Evolutionary conservation across 2,329 filamentous ascomycete species (phyloP), one percentile per base, ranked within the genome.

Genomic region (Plectosphaerella cucumerina): DNA sequence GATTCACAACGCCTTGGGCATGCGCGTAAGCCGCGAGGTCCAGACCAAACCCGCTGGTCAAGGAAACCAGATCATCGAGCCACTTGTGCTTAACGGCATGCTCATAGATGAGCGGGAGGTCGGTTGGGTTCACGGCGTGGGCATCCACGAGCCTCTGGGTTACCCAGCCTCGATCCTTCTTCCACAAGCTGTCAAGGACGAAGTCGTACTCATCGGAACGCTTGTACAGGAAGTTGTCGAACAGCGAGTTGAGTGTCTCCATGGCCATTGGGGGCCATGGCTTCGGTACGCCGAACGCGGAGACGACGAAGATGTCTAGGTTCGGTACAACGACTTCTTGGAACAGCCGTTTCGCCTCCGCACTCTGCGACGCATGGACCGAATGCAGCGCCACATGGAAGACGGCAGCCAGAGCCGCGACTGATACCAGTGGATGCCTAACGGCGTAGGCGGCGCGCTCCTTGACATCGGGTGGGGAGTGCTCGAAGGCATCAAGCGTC

Each of bases 111-210:
- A 73, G 59, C 2, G 70, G 69, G 18, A 75, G 60, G 52, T 75
- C 72, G 5, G 67, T 65, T n/a, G 72, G 88, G 62, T 89, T 86
- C 46, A 87, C 73, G 8, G 90, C 90, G 62, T 94, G 90, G 9
- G 82, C 80, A 53, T 91, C 86, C 41, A 93, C 84, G 33, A 99
- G 82, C 52, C 89, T 84, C 56, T 86, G 82, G 10, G 86, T 86
- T 15, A 97, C 88, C 87, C 91, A 97, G 18, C 86, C 80, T 58
- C 86, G 89, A 64, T 97, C 90, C 64, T 94, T 91, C 59, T 87
- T 86, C 92, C 93, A 97, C 6, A 96, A 73, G 52, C 90, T 92
- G 63, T 96, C 87, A 51, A 99, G 80, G 14, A 96, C 93, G 56
- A 97, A 95, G 58, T 92, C 86, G 65, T 90, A 88, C 50, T 92